phyloP scores from a whole-genome alignment of 2,329 filamentous ascomycete species.

The Pestalotiopsis sp. region DNA sequence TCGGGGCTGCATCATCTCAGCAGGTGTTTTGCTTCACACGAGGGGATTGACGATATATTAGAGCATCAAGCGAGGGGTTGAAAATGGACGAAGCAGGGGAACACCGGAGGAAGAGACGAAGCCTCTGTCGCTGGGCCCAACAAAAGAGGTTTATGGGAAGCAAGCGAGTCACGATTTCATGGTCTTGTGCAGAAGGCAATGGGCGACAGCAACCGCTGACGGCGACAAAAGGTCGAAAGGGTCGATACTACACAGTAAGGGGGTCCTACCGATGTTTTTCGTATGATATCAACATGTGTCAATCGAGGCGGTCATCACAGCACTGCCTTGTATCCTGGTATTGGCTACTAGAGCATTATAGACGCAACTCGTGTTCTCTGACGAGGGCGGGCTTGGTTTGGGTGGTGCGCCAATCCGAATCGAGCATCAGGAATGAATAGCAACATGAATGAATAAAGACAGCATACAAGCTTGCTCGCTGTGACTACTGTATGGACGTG shows the following conservation, averaged over 20 bases:
- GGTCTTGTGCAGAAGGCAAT: not conserved
- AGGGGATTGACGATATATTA: not conserved
- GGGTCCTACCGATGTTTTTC: not conserved
- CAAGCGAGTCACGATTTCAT: not conserved
- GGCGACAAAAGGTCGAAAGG: not conserved
- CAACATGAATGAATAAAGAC: not conserved
- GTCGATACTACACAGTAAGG: not conserved
- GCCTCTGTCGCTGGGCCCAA: not conserved
- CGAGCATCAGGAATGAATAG: not conserved
- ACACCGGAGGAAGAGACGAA: not conserved
- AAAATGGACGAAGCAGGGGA: not conserved
- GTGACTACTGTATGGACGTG: no score
- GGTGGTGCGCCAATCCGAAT: not conserved
- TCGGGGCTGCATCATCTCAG: not conserved
- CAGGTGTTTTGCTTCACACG: not conserved
- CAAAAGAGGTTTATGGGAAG: not conserved
- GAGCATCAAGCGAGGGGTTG: not conserved
- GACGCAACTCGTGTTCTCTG: not conserved
- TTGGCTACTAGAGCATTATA: not conserved
- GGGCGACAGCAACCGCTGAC: no score
- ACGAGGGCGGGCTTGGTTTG: not conserved
- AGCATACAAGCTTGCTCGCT: no score
- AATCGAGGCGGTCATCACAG: not conserved
- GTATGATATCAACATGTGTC: not conserved
- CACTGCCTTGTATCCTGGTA: not conserved